Evolutionary conservation across 139 green algal species (phyloP).

Genomic region (Closterium sp.): DNA sequence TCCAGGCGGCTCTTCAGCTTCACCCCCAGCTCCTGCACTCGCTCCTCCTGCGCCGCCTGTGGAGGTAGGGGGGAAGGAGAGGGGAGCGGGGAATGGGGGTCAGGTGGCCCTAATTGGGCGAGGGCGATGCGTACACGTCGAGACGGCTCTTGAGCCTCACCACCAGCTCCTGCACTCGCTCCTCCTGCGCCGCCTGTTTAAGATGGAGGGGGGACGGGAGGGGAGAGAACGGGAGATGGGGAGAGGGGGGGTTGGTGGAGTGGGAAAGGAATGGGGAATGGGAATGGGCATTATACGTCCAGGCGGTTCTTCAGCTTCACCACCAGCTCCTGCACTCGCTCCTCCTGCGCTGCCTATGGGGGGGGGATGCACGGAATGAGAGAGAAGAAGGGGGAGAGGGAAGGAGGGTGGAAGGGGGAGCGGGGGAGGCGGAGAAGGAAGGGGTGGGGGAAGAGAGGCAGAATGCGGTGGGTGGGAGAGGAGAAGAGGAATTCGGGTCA

Average conservation of each 20-base stretch:
- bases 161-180: constrained; percentile 30
- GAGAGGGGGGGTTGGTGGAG: too few relatives aligned
- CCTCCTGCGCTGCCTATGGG: constrained; percentile 15
- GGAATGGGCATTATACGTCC: constrained; percentile 11
- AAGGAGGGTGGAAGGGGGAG: too few relatives aligned
- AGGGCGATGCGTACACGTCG: constrained; percentile 3
- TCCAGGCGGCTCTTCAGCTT: constrained; percentile 25
- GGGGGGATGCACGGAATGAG: too few relatives aligned
- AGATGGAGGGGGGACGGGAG: too few relatives aligned
- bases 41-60: constrained; percentile 35
- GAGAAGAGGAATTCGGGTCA: too few relatives aligned
- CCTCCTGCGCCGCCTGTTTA: constrained; percentile 33
- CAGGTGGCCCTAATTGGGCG: too few relatives aligned
- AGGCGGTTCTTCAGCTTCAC: constrained; percentile 24
- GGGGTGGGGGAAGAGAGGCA: too few relatives aligned
- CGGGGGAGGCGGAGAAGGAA: too few relatives aligned
- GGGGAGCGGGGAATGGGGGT: neutral
- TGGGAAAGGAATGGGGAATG: too few relatives aligned
- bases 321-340: constrained; percentile 27
- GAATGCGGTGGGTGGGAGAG: too few relatives aligned
- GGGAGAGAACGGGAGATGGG: neutral
- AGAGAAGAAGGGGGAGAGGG: too few relatives aligned
- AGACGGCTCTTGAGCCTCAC: constrained; percentile 17
- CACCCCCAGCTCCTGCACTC: constrained; percentile 25
- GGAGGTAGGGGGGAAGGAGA: too few relatives aligned